Base-by-base conservation (phyloP, 1,284 basidiomycete genomes). In the Puccinia novopanici region DNA sequence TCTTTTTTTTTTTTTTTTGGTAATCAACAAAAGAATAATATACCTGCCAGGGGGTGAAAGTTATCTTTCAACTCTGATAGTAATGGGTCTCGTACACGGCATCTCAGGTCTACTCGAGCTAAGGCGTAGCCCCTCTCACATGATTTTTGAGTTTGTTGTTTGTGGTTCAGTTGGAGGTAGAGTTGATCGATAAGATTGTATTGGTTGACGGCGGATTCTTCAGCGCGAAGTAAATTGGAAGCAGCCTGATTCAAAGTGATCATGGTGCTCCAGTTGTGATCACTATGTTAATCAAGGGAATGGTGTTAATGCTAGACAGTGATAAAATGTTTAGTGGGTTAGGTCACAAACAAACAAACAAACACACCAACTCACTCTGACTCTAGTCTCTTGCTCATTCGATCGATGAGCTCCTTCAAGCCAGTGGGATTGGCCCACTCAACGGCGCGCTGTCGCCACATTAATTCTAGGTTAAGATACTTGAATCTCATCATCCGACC, bases 181-280 rank as follows among this genome's bases (percentile, higher is more conserved):
- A 71, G 22, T 3, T 72, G 27, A 15, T 71, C 77, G 22, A 79
- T 22, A 8, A 71, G 27, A 17, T 59, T 71, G 40, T 71, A 37
- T 72, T 79, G 42, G n/a, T 59, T 27, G n/a, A 54, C 27, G 50
- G 19, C 61, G 13, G 63, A 65, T 63, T 40, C 61, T 22, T 76
- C 63, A 24, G 40, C 10, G 27, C 45, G 48, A 34, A 65, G 40
- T 22, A 75, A 40, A 30, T 72, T 71, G 55, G 57, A 54, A 55
- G 71, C 27, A 72, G 30, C 15, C 50, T 68, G 45, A 37, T 77
- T 77, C 59, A 77, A 40, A 19, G 75, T 77, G 40, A 34, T 79
- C 67, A 79, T 71, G n/a, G 77, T 79, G 59, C 65, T 52, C 77
- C 77, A 79, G 45, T 79, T 79, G 13, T 27, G 55, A 34, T 79